These are phyloP conservation scores for Volvariella volvacea DNA, from an alignment of 1,284 basidiomycete species.

Conservation along the genomic window DNA sequence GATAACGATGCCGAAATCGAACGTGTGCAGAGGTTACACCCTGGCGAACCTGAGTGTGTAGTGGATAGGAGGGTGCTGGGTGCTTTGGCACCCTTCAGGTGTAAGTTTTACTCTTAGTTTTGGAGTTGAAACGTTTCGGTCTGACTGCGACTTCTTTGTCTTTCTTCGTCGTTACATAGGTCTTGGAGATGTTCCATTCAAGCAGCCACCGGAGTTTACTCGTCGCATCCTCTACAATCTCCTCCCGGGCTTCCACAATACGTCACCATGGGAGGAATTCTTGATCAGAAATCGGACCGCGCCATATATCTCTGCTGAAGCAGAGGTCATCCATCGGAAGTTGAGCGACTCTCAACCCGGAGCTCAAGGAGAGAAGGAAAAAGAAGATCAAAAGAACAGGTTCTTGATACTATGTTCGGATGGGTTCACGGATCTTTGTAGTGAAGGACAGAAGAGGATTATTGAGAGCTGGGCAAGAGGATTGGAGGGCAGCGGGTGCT, in stretches of 20 bases:
- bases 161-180: slow-evolving; percentile 27
- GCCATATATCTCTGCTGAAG: slow-evolving; percentile 57
- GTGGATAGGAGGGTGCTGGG: slow-evolving; percentile 58
- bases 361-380: slow-evolving; percentile 4
- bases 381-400: slow-evolving; percentile 14
- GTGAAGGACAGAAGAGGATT: slow-evolving; percentile 35
- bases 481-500: slow-evolving; percentile 18
- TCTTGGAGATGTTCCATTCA: slow-evolving; percentile 65
- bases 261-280: slow-evolving; percentile 58
- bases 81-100: slow-evolving; percentile 63
- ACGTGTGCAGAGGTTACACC: slow-evolving; percentile 54
- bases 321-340: slow-evolving; percentile 52
- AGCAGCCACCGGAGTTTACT: slow-evolving; percentile 65
- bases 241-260: slow-evolving; percentile 54
- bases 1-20: slow-evolving; percentile 52
- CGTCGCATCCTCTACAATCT: slow-evolving; percentile 61
- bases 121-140: neutral
- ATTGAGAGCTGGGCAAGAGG: slow-evolving; percentile 42
- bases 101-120: slow-evolving; percentile 28
- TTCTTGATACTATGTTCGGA: slow-evolving; percentile 62
- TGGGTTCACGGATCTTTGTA: slow-evolving; percentile 59
- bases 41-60: slow-evolving; percentile 56
- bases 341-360: slow-evolving; percentile 26
- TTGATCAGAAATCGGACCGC: slow-evolving; percentile 55
- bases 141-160: slow-evolving; percentile 1